Evolutionary conservation across 805 yeast genomes (phyloP), one percentile per base, ranked within the genome.

Genomic region (Saturnispora mendoncae): DNA sequence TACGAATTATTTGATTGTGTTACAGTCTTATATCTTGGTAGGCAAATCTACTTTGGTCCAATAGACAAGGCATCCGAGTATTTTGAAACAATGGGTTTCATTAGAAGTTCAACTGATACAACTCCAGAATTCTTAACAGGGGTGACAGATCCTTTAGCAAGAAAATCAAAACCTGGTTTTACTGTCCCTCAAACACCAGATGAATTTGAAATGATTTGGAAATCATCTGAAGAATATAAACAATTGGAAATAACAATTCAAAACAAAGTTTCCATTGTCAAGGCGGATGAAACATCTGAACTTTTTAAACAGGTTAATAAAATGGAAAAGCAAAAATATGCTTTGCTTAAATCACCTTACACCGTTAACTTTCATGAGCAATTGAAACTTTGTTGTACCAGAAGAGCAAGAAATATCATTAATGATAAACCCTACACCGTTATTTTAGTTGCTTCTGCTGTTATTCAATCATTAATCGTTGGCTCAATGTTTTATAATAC

Each of bases 1-100:
- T 80, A 76, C 57, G 69, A 74, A 30, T 60, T 71, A 40, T 80
- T 80, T 53, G 82, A 80, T 57, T 74, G 77, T 48, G 85, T 75
- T 8, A 59, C 71, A 17, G 74, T 80, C 9, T 54, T 80, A 15
- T 76, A 77, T 56, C 71, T 65, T 19, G 84, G 84, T 26, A 62
- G 67, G 39, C 84, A 80, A 59, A 67, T 82, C 38, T 81, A 64
- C 54, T 81, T 67, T 53, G 90, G 90, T n/a, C 72, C 76, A 9
- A 64, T 69, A 5, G 55, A 53, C 2, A 58, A 65, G 29, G 85
- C 82, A 6, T 72, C 72, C 49, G 58, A 61, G 21, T 81, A 72
- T 55, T 81, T 81, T 53, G 69, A 68, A 46, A 64, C 66, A 17
- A 74, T 81, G 81, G 88, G 88, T 17, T 81, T 66, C 51, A 57